phyloP scores from a whole-genome alignment of 306 rosid genomes.

The Casuarina equisetifolia region DNA sequence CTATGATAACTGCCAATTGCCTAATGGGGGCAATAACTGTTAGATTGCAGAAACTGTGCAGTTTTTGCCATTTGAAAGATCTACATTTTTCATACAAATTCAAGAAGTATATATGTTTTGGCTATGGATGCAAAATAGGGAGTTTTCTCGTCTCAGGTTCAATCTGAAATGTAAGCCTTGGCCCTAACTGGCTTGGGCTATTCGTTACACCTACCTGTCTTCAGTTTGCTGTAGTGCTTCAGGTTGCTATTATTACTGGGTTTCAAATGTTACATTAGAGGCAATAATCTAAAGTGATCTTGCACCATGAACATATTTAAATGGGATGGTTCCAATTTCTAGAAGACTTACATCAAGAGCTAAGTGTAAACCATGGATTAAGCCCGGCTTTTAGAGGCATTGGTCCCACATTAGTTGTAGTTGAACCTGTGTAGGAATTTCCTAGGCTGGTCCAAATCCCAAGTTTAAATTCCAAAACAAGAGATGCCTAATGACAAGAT shows the following conservation, averaged over 20 bases:
- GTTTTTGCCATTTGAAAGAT: not conserved
- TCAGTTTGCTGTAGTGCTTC: not conserved
- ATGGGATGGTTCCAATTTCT: not conserved
- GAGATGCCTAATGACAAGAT: not conserved
- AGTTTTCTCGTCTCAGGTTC: not conserved
- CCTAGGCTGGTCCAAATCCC: not conserved
- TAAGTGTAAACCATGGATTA: not conserved
- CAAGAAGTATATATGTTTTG: not conserved
- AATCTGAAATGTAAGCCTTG: not conserved
- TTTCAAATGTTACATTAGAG: not conserved
- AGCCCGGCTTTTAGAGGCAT: not conserved
- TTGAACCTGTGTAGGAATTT: not conserved
- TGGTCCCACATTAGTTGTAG: not conserved
- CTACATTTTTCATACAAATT: not conserved
- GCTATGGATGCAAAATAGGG: not conserved
- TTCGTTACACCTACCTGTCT: not conserved
- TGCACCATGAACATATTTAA: not conserved
- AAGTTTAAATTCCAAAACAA: not conserved
- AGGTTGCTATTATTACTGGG: not conserved
- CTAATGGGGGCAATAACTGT: conserved; percentile 4
- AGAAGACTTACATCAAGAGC: not conserved
- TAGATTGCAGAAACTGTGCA: not conserved
- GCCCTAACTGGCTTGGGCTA: not conserved
- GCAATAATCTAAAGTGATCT: not conserved
- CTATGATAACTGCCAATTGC: conserved; percentile 20